Evolutionary conservation across 805 yeast genomes (phyloP).

Genomic region (Saccharomycopsis synnaedendra): DNA sequence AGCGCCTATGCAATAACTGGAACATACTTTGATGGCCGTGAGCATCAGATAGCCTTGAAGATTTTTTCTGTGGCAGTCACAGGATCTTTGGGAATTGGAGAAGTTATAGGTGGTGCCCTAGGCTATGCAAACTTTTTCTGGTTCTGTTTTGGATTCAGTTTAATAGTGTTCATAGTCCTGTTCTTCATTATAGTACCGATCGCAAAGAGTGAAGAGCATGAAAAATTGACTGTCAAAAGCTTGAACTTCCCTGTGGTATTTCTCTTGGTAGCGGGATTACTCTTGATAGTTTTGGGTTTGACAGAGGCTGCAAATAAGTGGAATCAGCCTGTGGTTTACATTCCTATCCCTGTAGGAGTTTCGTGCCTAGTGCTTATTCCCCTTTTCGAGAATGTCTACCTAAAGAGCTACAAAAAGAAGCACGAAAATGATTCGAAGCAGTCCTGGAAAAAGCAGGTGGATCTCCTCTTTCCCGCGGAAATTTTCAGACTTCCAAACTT

Average conservation of each 20-base stretch:
- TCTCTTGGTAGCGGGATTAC: conserved; percentile 31
- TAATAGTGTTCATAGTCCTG: conserved; percentile 17
- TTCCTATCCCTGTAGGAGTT: conserved; percentile 48
- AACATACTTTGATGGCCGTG: conserved; percentile 21
- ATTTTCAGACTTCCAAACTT: conserved; percentile 22
- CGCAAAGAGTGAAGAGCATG: conserved; percentile 19
- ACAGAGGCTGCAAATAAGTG: conserved; percentile 11
- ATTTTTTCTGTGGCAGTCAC: conserved; percentile 21
- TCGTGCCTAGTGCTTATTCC: conserved; percentile 37
- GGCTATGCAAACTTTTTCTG: conserved; percentile 11
- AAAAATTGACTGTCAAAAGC: conserved; percentile 18
- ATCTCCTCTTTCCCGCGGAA: conserved; percentile 22
- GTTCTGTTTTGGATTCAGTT: conserved; percentile 15
- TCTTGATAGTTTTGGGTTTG: conserved; percentile 18
- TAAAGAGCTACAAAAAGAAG: not conserved
- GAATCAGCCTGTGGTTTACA: conserved; percentile 18
- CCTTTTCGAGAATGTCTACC: conserved; percentile 8
- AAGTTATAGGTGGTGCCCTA: conserved; percentile 13
- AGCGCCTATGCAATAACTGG: conserved; percentile 25
- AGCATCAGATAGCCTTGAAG: conserved; percentile 21
- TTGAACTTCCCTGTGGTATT: conserved; percentile 21
- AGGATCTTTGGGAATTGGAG: conserved; percentile 17
- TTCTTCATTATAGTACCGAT: conserved; percentile 23
- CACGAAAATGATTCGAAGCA: not conserved
- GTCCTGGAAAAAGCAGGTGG: conserved; percentile 6